Evolutionary conservation across 208 protist species (phyloP).

Genomic region (Porcisia hertigi): DNA sequence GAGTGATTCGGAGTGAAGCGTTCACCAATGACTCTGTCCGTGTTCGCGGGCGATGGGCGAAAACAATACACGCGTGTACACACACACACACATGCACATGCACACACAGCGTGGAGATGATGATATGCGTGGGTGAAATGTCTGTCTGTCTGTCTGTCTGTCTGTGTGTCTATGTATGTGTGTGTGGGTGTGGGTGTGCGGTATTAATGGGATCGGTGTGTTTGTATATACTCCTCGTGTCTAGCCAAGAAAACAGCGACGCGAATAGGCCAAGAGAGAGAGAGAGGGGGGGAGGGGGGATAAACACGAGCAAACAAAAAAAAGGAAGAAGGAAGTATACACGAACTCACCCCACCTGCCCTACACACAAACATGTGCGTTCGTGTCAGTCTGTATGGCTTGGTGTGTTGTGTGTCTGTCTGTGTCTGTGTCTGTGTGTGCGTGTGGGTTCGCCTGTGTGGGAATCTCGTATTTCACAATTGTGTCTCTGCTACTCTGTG

Average conservation of each 20-base stretch:
- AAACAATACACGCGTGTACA: no score
- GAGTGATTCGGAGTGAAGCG: background rate
- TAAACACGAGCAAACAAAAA: background rate
- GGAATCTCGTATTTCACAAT: background rate
- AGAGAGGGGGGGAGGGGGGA: background rate
- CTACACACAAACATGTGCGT: background rate
- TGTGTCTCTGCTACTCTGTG: no score
- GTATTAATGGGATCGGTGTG: no score
- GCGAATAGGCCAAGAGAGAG: background rate
- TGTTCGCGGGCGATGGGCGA: no score
- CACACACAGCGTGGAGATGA: background rate
- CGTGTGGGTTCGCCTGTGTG: background rate
- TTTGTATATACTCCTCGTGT: background rate
- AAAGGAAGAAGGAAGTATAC: background rate
- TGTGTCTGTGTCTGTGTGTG: background rate
- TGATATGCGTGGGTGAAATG: background rate
- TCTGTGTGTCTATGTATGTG: constrained; percentile 11
- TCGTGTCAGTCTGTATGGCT: background rate
- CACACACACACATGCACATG: no score
- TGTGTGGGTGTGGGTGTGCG: background rate
- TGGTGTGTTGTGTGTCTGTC: background rate
- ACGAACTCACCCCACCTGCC: no score
- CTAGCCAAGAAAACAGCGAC: no score
- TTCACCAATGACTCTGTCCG: no score
- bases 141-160: background rate